A percentile compares a stretch with the other conserved stretches of the same genome.
Evolutionary conservation across 768 basidiomycete species (phyloP).

Genomic region (Boletus insuetus): DNA sequence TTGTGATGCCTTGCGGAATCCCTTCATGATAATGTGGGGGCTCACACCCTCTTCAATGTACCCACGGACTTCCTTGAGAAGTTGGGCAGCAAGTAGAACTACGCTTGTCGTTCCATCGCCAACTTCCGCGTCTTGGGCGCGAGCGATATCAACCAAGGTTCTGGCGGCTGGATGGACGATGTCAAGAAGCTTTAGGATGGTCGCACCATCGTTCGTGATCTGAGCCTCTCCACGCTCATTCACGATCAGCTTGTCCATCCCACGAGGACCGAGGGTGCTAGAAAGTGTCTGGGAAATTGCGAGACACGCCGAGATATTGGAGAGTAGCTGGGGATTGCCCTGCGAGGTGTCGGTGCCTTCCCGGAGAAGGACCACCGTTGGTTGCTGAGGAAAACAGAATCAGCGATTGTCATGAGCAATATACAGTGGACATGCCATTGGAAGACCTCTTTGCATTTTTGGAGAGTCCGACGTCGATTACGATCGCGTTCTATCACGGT

Average conservation of each 20-base stretch:
- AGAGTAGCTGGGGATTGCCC: slow-evolving; percentile 87
- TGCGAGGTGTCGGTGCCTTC: slow-evolving; percentile 97
- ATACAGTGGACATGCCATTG: slow-evolving; percentile 53
- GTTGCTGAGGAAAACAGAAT: slow-evolving; percentile 63
- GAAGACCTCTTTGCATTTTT: slow-evolving; percentile 83
- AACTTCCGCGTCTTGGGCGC: slow-evolving; percentile 97
- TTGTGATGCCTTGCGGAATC: slow-evolving; percentile 83
- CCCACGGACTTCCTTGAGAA: slow-evolving; percentile 87
- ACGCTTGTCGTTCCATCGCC: slow-evolving; percentile 98
- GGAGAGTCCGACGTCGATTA: slow-evolving; percentile 8
- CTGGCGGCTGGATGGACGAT: slow-evolving; percentile 98
- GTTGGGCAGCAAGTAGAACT: slow-evolving; percentile 89
- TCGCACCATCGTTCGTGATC: slow-evolving; percentile 99
- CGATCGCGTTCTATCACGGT: slow-evolving; percentile 5
- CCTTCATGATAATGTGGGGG: slow-evolving; percentile 97
- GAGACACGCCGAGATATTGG: slow-evolving; percentile 95
- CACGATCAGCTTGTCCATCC: slow-evolving; percentile 99
- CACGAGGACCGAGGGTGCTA: slow-evolving; percentile 94
- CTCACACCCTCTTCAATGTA: slow-evolving; percentile 97
- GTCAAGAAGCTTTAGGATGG: slow-evolving; percentile 94
- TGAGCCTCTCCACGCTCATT: slow-evolving; percentile 92
- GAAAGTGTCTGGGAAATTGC: slow-evolving; percentile 90
- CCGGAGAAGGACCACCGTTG: slow-evolving; percentile 91
- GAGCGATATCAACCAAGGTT: slow-evolving; percentile 97
- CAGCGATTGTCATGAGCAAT: slow-evolving; percentile 6